Evolutionary conservation across 2,329 filamentous ascomycete species (phyloP), one percentile per base, ranked within the genome.

Genomic region (Fusarium beomiforme): DNA sequence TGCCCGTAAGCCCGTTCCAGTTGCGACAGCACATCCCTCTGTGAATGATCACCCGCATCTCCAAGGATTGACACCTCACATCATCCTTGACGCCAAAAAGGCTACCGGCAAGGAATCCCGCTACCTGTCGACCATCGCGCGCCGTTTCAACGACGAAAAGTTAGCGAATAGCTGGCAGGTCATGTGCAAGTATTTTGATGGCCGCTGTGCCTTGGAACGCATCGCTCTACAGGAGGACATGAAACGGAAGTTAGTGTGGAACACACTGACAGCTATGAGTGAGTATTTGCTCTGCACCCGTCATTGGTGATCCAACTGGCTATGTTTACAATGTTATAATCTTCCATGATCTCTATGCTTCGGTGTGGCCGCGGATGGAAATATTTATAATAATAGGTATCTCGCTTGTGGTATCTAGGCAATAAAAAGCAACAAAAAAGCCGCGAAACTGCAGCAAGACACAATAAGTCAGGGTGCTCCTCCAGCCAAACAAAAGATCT

Each of bases 111-210:
- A 91, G 47, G 94, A 97, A 80, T 92, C 91, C 3, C 86, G 92
- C 21, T 97, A 91, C 76, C 82, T 91, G 16, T 85, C 85, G n/a
- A 87, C 88, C 41, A 89, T 91, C 59, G 86, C 83, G 10, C 82
- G 82, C 50, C 83, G 88, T 13, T 83, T 91, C 60, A 81, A 79
- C 62, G 86, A 90, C 69, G 83, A 84, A 19, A 88, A 90, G 64
- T 80, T 93, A 17, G 85, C 88, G 43, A 87, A 89, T 61, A 87
- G 88, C 50, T 97, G 94, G 92, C 88, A 89, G 4, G 84, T 87
- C 46, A 90, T 97, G 74, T 87, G 91, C 75, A 93, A 92, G 79
- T 96, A 98, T 80, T 93, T 98, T 75, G 95, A 98, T 79, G 96
- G 96, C 2, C 88, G 87, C 61, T 91, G 92, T 77, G 91, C 95